Evolutionary conservation across 306 rosid genomes (phyloP).

Genomic region (Oemleria cerasiformis): DNA sequence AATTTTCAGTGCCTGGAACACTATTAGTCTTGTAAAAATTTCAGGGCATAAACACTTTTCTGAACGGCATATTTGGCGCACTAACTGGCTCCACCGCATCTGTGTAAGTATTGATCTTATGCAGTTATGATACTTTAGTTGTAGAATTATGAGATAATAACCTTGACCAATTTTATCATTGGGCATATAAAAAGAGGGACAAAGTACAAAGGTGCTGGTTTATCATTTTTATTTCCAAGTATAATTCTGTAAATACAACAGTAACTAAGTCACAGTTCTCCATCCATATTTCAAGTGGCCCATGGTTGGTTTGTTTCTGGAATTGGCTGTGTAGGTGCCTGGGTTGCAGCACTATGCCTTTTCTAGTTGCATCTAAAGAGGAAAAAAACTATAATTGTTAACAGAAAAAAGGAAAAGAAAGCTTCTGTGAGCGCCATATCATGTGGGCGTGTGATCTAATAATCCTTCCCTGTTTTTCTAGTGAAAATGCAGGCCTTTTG

Average conservation of each 20-base stretch:
- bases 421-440: too few relatives aligned
- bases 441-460: too few relatives aligned
- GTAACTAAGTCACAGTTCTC: background rate
- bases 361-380: background rate
- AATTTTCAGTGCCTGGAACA: slow-evolving; percentile 2
- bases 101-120: slow-evolving; percentile 43
- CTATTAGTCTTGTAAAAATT: slow-evolving; percentile 20
- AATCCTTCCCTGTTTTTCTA: slow-evolving; percentile 28
- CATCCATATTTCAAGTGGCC: background rate
- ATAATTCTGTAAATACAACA: background rate
- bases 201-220: too few relatives aligned
- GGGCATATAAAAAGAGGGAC: too few relatives aligned
- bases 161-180: background rate
- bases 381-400: background rate
- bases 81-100: slow-evolving; percentile 75
- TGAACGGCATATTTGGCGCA: slow-evolving; percentile 77
- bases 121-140: background rate
- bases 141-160: background rate
- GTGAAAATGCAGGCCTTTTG: slow-evolving; percentile 92
- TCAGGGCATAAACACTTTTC: slow-evolving; percentile 73
- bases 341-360: background rate
- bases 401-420: background rate
- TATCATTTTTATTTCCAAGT: too few relatives aligned
- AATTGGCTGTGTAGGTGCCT: background rate
- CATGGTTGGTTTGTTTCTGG: background rate